Base-by-base conservation (phyloP, 371 early-diverging fungal species). In the Apophysomyces variabilis region DNA sequence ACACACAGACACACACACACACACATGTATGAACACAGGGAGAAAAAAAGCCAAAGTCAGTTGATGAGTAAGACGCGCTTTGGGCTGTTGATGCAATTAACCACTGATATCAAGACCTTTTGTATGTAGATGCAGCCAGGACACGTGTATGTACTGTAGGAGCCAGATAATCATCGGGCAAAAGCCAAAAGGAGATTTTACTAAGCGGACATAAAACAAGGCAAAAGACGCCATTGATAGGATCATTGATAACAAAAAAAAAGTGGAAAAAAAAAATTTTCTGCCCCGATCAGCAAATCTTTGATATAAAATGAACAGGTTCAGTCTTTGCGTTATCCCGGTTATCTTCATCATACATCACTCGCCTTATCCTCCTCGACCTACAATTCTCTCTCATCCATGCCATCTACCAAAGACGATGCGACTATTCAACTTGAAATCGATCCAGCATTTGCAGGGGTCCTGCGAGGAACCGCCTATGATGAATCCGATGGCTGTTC, bases 401-500 rank as follows among this genome's bases (percentile, higher is more conserved):
- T 50, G 54, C 21, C 54, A 11, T 26, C 58, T 7, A 36, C 39
- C 35, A 82, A 75, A 72, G 82, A 79, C 21, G 82, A 82, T 58
- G 76, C 75, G 8, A 68, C 74, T 5, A 59, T 79, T 11, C 47
- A 58, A 13, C 58, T 82, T 26, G 65, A 65, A 2, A 66, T 82
- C 7, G 83, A 82, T 39, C 69, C 78, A 21, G 71, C 72, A 9
- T 82, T 82, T 38, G 78, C 80, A 2, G 83, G 83, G 9, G 72
- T 82, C 36, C 57, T 82, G 56, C 72, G 71, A 62, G 83, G 83
- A 14, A 58, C 73, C 12, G 76, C 83, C n/a, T 66, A 79, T 45
- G 83, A 82, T 63, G 83, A 75, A 65, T 72, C 78, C 14, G 83
- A 82, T 67, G 83, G 83, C 3, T 82, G 83, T 47, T 63, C 64